Base-by-base conservation (phyloP, 2,329 filamentous ascomycete genomes). In the Nemania diffusa region DNA sequence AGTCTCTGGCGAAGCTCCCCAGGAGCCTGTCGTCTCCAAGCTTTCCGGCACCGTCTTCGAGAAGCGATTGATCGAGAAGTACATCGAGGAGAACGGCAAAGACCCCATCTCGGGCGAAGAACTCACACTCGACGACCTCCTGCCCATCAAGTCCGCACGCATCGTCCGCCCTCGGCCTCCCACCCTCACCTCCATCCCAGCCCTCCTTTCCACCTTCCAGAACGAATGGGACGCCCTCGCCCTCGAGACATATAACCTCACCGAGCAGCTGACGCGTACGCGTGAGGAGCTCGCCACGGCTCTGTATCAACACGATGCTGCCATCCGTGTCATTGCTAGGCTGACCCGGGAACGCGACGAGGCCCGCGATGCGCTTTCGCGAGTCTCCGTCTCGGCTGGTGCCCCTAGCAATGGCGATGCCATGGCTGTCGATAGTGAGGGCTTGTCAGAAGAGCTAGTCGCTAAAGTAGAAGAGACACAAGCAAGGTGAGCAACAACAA, bases 191-290 rank as follows among this genome's bases (percentile, higher is more conserved):
- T 99, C 96, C 42, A 97, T 99, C 77, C 96, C 96, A 24, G 94
- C 96, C 20, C 88, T 99, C 63, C 91, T 99, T 63, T 92, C 93
- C 57, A 92, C 94, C 44, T 98, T 99, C 80, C 96, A 99, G 80
- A 97, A 97, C 79, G 96, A 99, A 85, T 99, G 96, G 96, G 96
- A 99, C 79, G 91, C 94, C 8, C 83, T 97, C 51, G 93, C 95
- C 13, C 84, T 98, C 40, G 96, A 99, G 82, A 92, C 93, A 57
- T 97, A 94, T 79, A 96, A 93, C 73, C 83, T 98, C 67, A 91
- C 92, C 81, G 92, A 97, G 79, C 93, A 97, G 78, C 85, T 99
- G 69, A 87, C 91, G 58, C 92, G 97, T 78, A 97, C 94, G 48
- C 87, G 95, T 72, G 94, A 97, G 81, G 96, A 99, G 83, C 88